Conservation (phyloP, 305 asterid species). For the Fraxinus albicans region DNA sequence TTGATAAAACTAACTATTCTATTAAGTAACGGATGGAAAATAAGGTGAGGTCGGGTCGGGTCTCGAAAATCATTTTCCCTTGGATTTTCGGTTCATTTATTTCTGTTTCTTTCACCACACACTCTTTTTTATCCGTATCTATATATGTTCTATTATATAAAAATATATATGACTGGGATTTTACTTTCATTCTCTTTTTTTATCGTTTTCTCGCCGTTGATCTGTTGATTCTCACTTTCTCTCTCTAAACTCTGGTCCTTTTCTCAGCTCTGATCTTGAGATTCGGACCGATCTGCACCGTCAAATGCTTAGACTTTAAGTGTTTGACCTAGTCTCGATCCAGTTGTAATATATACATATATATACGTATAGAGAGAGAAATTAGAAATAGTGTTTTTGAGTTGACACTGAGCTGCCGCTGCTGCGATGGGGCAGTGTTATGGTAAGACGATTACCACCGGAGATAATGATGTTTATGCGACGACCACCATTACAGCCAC, state of each 20-base stretch:
- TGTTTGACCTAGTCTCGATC: slow-evolving; percentile 21
- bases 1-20: background rate
- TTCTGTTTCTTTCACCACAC: background rate
- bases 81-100: background rate
- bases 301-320: slow-evolving; percentile 7
- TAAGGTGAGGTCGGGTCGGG: background rate
- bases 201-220: slow-evolving; percentile 34
- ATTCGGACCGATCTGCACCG: background rate
- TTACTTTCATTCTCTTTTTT: slow-evolving; percentile 22
- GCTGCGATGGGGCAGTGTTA: slow-evolving; percentile 89
- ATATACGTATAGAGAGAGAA: slow-evolving; percentile 21
- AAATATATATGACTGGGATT: background rate
- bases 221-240: background rate
- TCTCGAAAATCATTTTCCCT: background rate
- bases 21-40: background rate
- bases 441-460: slow-evolving; percentile 83
- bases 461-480: slow-evolving; percentile 42
- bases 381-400: slow-evolving; percentile 16
- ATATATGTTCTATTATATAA: background rate
- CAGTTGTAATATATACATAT: background rate
- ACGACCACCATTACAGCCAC: slow-evolving; percentile 37
- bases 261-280: background rate
- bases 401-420: slow-evolving; percentile 32
- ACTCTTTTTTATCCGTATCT: background rate
- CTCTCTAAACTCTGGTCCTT: background rate